Base-by-base conservation (phyloP, 1,139 yeast species). In the Meyerozyma elateridarum region DNA sequence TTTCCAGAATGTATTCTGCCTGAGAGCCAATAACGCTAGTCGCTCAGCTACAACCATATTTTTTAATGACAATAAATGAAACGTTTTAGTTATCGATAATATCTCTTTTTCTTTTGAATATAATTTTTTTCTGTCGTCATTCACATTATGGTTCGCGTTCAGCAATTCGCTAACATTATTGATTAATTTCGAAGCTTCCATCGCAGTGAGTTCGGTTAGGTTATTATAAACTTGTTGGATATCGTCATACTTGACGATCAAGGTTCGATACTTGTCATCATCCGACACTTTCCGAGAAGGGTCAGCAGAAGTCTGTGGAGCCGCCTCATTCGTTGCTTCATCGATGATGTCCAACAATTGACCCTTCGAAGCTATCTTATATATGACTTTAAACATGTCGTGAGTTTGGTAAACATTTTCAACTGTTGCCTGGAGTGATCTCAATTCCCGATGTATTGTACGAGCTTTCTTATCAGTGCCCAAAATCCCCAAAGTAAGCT, bases 1-100 rank as follows among this genome's bases (percentile, higher is more conserved):
- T 7, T 51, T 24, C 65, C 66, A 59, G 31, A 50, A 56, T 16
- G 42, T 38, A 32, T 59, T 56, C 36, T 60, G 59, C 15, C 37
- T 33, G n/a, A 46, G 28, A 16, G 54, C 36, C 25, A 51, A 25
- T 5, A 40, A 40, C 4, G 52, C 39, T 35, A 53, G 60, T 36
- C 48, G 49, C 34, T 62, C 66, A 11, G 49, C 42, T 6, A 62
- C 49, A 13, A 56, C 36, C 51, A 62, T 50, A 30, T 49, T 56
- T 36, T 61, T 61, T 8, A 56, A 40, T 12, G 53, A 48, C 19
- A 59, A 36, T 20, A 39, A 29, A 27, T 57, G 59, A 32, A 51
- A 51, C 13, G 40, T 33, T 6, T 37, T 33, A 2, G 54, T 35
- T 5, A 58, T 19, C 13, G 41, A 40, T 15, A 40, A 37, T 5